Evolutionary conservation across 2,329 filamentous ascomycete genomes (phyloP), one percentile per base, ranked within the genome.

Genomic region (Fusarium nisikadoi): DNA sequence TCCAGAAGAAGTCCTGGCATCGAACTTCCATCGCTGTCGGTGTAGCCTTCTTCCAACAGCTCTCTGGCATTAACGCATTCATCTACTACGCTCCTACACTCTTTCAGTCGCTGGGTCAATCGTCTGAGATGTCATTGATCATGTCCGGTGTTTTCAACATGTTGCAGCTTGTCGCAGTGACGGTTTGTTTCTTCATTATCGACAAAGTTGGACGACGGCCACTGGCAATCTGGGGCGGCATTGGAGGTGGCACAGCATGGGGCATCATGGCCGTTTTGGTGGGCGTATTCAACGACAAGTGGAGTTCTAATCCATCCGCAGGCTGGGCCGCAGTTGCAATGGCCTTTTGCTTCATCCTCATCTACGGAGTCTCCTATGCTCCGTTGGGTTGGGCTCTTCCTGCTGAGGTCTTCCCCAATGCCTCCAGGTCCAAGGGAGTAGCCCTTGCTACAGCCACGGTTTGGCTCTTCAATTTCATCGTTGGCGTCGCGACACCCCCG

Each of bases 401-500:
- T 0, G 70, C 80, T 2, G 82, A 84, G 46, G 75, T 83, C 2
- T 84, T 81, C 56, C 76, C 80, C 0, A 80, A 67, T n/a, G 75
- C 80, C 1, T 78, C 69, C 13, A 74, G 82, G 7, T 77, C 81
- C 1, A 83, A 82, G 62, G 81, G 82, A 5, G 80, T 83, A 3
- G 81, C 77, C 0, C 71, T 78, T 5, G 74, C 79, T 1, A 81
- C 80, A 1, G 77, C 77, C 0, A 78, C 77, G 45, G 79, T 78
- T 42, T 84, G 82, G 82, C 60, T 84, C 10, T 75, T 73, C 8
- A 80, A 79, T 65, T 81, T 80, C 60, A 85, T 77, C 35, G 72
- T 78, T 50, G 87, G 87, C 12, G 82, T 89, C 25, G 84, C 87
- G 20, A 88, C 86, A 0, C 88, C 87, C 0, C 85, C 86, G 3